Conservation (phyloP, 768 basidiomycete species). For the Boletellus emodensis region DNA sequence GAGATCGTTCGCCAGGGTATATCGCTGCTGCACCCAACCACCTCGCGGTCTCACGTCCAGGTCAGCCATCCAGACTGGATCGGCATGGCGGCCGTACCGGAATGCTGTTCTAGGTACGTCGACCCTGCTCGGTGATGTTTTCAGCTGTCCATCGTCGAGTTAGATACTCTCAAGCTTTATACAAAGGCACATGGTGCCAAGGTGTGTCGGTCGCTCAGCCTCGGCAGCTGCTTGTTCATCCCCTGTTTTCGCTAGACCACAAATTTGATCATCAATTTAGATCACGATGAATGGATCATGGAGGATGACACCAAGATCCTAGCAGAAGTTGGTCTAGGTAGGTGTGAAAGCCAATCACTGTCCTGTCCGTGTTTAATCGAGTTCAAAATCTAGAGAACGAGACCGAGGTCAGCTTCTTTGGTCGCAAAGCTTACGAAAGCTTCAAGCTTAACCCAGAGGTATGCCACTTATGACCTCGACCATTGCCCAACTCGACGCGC, state of each 20-base stretch:
- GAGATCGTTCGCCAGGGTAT: constrained; percentile 64
- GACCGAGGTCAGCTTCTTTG: constrained; percentile 92
- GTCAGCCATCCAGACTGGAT: constrained; percentile 64
- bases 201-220: constrained; percentile 36
- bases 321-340: constrained; percentile 74
- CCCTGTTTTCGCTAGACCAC: constrained; percentile 58
- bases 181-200: constrained; percentile 94
- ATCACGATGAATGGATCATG: constrained; percentile 92
- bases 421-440: constrained; percentile 63
- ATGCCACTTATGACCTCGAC: neutral
- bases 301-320: constrained; percentile 62
- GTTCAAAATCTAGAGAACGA: constrained; percentile 71
- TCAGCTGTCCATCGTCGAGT: constrained; percentile 2
- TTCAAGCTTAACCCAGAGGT: constrained; percentile 88
- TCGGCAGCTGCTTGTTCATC: neutral
- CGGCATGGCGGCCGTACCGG: constrained; percentile 89
- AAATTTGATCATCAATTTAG: constrained; percentile 97
- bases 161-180: constrained; percentile 94
- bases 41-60: constrained; percentile 5
- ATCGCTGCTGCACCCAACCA: constrained; percentile 2
- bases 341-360: constrained; percentile 24
- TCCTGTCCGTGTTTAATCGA: neutral
- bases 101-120: constrained; percentile 62
- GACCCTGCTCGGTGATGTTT: neutral
- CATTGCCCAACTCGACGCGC: neutral